Evolutionary conservation across 2,329 filamentous ascomycete species (phyloP).

Genomic region (Aspergillus alliaceus): DNA sequence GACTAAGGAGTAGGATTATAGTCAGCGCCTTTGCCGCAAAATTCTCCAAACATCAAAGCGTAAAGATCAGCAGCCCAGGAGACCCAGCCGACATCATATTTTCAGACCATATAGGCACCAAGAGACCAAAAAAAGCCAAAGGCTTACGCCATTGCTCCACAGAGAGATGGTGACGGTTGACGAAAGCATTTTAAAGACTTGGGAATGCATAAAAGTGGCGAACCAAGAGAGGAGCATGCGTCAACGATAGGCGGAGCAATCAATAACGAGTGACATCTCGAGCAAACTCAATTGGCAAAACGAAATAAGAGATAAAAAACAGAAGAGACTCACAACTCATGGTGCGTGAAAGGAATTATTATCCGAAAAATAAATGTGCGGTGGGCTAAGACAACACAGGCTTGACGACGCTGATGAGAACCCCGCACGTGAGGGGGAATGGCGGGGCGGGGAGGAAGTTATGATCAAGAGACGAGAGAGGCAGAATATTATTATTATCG

Average conservation of each 20-base stretch:
- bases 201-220: neutral
- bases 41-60: neutral
- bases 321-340: conserved; percentile 27
- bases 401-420: conserved; percentile 15
- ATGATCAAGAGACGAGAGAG: neutral
- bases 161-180: neutral
- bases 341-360: conserved; percentile 6
- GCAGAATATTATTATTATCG: neutral
- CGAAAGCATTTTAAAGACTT: conserved; percentile 1
- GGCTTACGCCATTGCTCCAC: conserved; percentile 4
- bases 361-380: conserved; percentile 12
- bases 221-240: neutral
- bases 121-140: conserved; percentile 4
- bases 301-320: neutral
- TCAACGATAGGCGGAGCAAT: neutral
- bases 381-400: conserved; percentile 16
- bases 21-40: neutral
- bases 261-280: conserved; percentile 2
- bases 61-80: neutral
- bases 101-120: conserved; percentile 10
- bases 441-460: conserved; percentile 7
- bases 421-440: conserved; percentile 25
- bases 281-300: conserved; percentile 1
- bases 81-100: neutral
- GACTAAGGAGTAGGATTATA: conserved; percentile 58